Percentiles rank a stretch among this genome's conserved stretches.
phyloP scores from a whole-genome alignment of 768 basidiomycete genomes.

The Wakefieldia striispora region DNA sequence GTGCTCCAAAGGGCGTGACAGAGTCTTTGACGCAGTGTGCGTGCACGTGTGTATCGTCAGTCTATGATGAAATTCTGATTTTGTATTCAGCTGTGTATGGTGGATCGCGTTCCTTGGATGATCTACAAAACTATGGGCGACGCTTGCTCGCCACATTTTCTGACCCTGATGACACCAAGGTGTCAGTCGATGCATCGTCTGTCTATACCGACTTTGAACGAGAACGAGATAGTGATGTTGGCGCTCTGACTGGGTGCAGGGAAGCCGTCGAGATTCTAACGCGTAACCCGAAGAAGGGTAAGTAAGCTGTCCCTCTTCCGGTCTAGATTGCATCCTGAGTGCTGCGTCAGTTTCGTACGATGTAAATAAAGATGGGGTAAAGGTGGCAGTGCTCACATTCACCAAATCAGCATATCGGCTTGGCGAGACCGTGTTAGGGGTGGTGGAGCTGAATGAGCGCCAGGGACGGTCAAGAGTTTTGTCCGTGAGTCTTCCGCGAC shows the following conservation, averaged over 20 bases:
- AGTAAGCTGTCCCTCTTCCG: constrained; percentile 15
- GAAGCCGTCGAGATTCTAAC: constrained; percentile 92
- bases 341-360: constrained; percentile 76
- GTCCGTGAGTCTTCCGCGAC: constrained; percentile 51
- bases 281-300: constrained; percentile 85
- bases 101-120: constrained; percentile 35
- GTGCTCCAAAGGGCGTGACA: constrained; percentile 6
- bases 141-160: constrained; percentile 49
- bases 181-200: constrained; percentile 27
- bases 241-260: constrained; percentile 54
- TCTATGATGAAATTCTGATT: constrained; percentile 1
- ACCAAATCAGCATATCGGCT: constrained; percentile 88
- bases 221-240: constrained; percentile 43
- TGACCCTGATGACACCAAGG: constrained; percentile 28
- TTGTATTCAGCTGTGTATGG: constrained; percentile 10
- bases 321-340: neutral
- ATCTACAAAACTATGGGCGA: constrained; percentile 53
- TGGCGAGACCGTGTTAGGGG: constrained; percentile 88
- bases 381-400: constrained; percentile 89
- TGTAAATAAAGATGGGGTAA: constrained; percentile 88
- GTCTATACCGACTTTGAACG: constrained; percentile 25
- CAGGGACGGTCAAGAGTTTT: constrained; percentile 72
- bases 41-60: constrained; percentile 3
- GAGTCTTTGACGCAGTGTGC: constrained; percentile 11
- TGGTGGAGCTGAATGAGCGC: constrained; percentile 82